Conservation (phyloP, 495 filamentous ascomycete species). For the Trichocladium antarcticum region DNA sequence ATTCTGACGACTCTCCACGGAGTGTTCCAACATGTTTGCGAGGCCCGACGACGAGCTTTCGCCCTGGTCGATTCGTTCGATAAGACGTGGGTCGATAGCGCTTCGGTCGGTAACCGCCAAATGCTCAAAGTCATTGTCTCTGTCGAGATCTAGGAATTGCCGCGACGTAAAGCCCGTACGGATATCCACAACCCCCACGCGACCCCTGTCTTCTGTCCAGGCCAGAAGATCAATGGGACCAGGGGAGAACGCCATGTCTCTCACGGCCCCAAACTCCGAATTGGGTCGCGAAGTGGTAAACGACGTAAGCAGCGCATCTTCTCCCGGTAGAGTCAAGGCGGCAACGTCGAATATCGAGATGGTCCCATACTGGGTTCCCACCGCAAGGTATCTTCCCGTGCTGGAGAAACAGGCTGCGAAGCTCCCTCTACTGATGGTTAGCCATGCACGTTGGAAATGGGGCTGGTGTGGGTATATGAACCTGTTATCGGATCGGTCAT, state of each 20-base stretch:
- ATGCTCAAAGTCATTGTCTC: conserved; percentile 45
- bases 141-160: conserved; percentile 59
- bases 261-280: conserved; percentile 61
- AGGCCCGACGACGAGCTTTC: conserved; percentile 16
- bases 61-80: conserved; percentile 31
- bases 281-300: conserved; percentile 49
- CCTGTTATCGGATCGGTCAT: conserved; percentile 36
- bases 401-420: conserved; percentile 46
- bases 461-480: conserved; percentile 2
- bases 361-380: conserved; percentile 47
- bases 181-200: conserved; percentile 74
- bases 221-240: conserved; percentile 84
- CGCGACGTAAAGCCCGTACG: conserved; percentile 63
- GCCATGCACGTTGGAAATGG: not conserved
- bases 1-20: conserved; percentile 1
- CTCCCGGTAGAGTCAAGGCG: conserved; percentile 26
- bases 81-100: conserved; percentile 41
- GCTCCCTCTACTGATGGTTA: conserved; percentile 34
- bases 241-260: conserved; percentile 83
- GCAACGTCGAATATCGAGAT: conserved; percentile 43
- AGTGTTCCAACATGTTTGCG: conserved; percentile 11
- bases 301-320: conserved; percentile 32
- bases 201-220: conserved; percentile 83
- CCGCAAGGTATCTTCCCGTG: conserved; percentile 41
- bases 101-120: conserved; percentile 32